phyloP scores from a whole-genome alignment of 352 stramenopile genomes.

The Pythium grandisporangium region DNA sequence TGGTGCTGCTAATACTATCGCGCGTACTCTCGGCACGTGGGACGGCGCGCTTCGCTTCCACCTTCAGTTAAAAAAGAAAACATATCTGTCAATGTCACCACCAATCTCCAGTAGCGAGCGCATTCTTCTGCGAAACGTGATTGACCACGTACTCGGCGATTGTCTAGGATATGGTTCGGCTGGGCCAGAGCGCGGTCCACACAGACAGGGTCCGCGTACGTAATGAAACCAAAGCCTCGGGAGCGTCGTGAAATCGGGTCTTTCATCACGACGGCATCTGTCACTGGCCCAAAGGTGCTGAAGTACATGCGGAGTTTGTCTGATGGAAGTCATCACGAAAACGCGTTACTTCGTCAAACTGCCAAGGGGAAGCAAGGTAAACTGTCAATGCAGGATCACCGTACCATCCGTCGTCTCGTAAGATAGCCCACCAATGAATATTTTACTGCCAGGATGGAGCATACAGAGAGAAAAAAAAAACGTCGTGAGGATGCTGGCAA shows the following conservation, averaged over 20 bases:
- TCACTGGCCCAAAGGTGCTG: conserved; percentile 81
- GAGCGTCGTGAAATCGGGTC: conserved; percentile 88
- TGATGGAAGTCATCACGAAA: conserved; percentile 10
- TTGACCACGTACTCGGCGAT: conserved; percentile 65
- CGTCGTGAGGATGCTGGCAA: too few relatives aligned
- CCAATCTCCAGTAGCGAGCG: too few relatives aligned
- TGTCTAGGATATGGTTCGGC: conserved; percentile 88
- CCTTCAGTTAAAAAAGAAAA: conserved; percentile 22
- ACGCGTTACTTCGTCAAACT: neutral
- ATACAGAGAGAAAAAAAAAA: too few relatives aligned
- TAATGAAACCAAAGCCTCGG: conserved; percentile 92
- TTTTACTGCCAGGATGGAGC: conserved; percentile 75
- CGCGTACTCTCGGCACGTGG: conserved; percentile 78
- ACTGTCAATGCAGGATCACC: too few relatives aligned
- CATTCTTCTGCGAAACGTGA: too few relatives aligned
- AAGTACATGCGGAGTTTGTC: conserved; percentile 89
- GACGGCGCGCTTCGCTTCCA: conserved; percentile 89
- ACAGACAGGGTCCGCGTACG: conserved; percentile 80
- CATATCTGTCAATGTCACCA: neutral
- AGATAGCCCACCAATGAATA: conserved; percentile 86
- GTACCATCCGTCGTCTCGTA: conserved; percentile 87
- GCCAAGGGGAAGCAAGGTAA: too few relatives aligned
- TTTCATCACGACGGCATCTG: conserved; percentile 91
- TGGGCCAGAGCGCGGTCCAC: conserved; percentile 87
- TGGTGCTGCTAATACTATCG: conserved; percentile 41